Evolutionary conservation across 2,329 filamentous ascomycete species (phyloP), one percentile per base, ranked within the genome.

Genomic region (Fusarium papillatum): DNA sequence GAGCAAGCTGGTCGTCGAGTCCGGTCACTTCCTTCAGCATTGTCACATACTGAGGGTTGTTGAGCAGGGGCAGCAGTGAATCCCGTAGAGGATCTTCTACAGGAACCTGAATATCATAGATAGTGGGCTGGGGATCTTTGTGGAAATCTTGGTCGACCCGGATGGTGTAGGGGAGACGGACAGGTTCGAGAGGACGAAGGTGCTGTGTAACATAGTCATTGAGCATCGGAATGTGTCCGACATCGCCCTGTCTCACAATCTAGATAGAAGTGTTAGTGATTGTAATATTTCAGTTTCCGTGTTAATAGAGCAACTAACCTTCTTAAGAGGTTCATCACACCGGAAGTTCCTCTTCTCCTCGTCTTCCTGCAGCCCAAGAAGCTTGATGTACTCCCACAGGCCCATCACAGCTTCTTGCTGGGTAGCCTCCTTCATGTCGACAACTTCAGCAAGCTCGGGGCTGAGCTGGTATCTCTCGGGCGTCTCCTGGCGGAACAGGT

Each of bases 301-400:
- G 17, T 36, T 29, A 46, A 26, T 38, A 60, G 41, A 19, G n/a
- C 59, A 14, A 72, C 90, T 81, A 86, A 98, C 95, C 84, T 91
- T 91, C 85, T 91, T 93, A 64, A 99, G 84, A 59, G 93, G 89
- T 53, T 96, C 93, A 81, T 99, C 96, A 81, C 97, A 98, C 46
- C 95, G 93, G 79, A 99, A 96, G 72, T 94, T 94, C 73, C 97
- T 91, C 87, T 97, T 97, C 82, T 99, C 97, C 71, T 98, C 96
- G 76, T 98, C 96, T 82, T 98, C 96, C 83, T 98, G 95, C 59
- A 99, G 87, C 22, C 93, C 93, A 88, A 95, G 94, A 24, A 94
- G 89, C 78, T 95, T 93, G 76, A 98, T 94, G 80, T 99, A 99
- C 82, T 98, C 96, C 95, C 96, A 99, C 38, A 99, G 90, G 17